Evolutionary conservation across 176 grass and related monocot genomes (phyloP).

Genomic region (Saccharum officinarum): DNA sequence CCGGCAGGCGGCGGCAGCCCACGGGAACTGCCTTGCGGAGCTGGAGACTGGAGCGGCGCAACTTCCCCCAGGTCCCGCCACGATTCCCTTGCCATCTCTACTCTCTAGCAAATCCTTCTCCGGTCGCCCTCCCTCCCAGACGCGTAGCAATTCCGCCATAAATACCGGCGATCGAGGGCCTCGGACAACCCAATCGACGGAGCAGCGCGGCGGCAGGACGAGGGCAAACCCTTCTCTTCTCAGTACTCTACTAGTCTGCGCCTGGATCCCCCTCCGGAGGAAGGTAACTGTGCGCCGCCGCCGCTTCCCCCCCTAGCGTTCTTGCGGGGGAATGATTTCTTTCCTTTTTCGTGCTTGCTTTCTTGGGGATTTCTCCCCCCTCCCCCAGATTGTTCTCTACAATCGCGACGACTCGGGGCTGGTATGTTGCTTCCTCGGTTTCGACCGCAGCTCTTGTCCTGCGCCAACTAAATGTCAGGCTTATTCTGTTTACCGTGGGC

Average conservation of each 20-base stretch:
- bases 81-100: not conserved
- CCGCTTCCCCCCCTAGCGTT: not conserved
- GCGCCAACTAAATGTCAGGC: not conserved
- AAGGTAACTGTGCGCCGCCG: not conserved
- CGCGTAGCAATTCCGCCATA: not conserved
- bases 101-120: not conserved
- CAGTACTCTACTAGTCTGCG: not conserved
- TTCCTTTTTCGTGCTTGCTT: not conserved
- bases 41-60: not conserved
- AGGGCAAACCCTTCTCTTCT: not conserved
- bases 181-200: not conserved
- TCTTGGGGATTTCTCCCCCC: conserved; percentile 1
- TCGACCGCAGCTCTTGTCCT: conserved; percentile 5
- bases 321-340: not conserved
- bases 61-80: not conserved
- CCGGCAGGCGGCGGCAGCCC: too few relatives aligned
- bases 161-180: not conserved
- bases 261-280: not conserved
- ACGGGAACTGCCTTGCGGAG: not conserved
- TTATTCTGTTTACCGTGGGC: not conserved
- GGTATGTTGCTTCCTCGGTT: not conserved
- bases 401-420: too few relatives aligned
- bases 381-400: not conserved
- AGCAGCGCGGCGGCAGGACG: not conserved
- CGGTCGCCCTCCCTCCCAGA: not conserved